Conservation (phyloP, 495 filamentous ascomycete species). For the Podospora anserina region DNA sequence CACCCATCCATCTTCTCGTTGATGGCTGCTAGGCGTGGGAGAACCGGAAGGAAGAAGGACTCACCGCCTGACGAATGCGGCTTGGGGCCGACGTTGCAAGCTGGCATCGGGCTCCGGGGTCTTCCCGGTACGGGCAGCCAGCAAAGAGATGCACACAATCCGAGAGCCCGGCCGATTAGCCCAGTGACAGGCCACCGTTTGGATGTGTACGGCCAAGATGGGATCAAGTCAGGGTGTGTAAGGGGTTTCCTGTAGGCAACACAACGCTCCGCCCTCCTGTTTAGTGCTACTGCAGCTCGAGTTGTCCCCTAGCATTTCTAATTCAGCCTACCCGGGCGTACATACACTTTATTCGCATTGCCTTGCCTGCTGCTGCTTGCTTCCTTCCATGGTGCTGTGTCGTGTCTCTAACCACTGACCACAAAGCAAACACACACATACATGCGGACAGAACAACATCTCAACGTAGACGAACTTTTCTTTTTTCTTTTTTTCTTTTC, state of each 20-base stretch:
- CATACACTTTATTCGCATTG: not conserved
- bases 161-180: too few relatives aligned
- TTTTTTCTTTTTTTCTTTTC: not conserved
- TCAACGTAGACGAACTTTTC: not conserved
- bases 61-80: constrained; percentile 18
- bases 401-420: not conserved
- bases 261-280: not conserved
- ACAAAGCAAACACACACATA: not conserved
- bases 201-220: not conserved
- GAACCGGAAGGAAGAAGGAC: not conserved
- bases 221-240: constrained; percentile 12
- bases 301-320: not conserved
- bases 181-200: not conserved
- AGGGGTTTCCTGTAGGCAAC: constrained; percentile 25
- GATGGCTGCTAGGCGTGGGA: constrained; percentile 11
- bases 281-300: constrained; percentile 5
- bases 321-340: constrained; percentile 9
- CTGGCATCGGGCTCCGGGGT: constrained; percentile 15
- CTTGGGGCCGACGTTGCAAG: constrained; percentile 15
- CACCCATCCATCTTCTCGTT: constrained; percentile 12
- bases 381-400: not conserved
- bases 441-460: not conserved
- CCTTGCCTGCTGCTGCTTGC: not conserved
- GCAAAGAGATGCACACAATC: too few relatives aligned
- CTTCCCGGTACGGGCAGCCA: not conserved